A percentile compares a stretch with the other conserved stretches of the same genome.
phyloP scores from a whole-genome alignment of 768 basidiomycete species.

The Pseudohyphozyma bogoriensis region DNA sequence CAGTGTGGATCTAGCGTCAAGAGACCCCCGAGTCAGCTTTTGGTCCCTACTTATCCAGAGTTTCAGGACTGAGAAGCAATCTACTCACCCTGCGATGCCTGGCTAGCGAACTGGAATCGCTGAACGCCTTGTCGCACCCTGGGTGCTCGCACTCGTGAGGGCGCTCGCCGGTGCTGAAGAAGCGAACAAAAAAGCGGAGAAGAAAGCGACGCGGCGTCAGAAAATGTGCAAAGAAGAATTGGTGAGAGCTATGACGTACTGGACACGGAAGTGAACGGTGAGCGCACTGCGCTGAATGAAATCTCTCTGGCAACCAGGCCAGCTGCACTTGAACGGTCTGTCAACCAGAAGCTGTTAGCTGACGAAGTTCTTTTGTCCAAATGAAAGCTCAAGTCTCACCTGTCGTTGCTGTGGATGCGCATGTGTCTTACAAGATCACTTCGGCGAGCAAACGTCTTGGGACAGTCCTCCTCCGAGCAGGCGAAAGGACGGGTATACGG shows the following conservation, averaged over 20 bases:
- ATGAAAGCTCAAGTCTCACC: constrained; percentile 35
- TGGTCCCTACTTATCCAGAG: too few relatives aligned
- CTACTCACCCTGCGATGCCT: constrained; percentile 67
- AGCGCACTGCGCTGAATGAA: constrained; percentile 65
- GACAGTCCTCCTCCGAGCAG: constrained; percentile 33
- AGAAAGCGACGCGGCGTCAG: neutral
- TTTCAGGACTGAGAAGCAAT: too few relatives aligned
- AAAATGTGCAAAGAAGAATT: neutral
- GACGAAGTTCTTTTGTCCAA: constrained; percentile 31
- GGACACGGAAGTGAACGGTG: constrained; percentile 77
- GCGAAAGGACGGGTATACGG: constrained; percentile 29
- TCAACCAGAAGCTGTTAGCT: constrained; percentile 36
- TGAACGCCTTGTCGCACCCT: constrained; percentile 75
- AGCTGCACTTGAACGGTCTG: constrained; percentile 38
- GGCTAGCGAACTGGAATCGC: constrained; percentile 82
- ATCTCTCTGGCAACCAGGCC: constrained; percentile 33
- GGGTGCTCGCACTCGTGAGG: constrained; percentile 68
- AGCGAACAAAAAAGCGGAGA: neutral
- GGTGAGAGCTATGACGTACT: constrained; percentile 41
- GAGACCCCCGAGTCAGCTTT: neutral
- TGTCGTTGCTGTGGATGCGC: constrained; percentile 42
- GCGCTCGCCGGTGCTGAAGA: constrained; percentile 58
- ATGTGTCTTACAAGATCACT: constrained; percentile 40
- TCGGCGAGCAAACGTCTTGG: constrained; percentile 40
- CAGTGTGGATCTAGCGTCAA: constrained; percentile 34